Evolutionary conservation across 306 rosid species (phyloP).

Genomic region (Begonia loranthoides): DNA sequence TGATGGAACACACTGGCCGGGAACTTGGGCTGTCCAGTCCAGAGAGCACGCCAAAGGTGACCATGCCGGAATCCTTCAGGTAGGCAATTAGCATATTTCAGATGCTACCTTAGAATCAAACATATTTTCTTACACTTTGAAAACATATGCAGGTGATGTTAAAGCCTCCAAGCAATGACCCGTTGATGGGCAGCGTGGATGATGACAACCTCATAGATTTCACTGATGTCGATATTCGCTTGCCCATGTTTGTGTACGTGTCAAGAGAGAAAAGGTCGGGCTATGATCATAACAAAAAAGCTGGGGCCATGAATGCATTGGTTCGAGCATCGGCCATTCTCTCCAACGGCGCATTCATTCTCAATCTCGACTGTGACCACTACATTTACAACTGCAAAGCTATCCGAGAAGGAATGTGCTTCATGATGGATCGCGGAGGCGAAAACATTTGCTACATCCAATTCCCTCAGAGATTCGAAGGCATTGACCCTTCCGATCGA

Average conservation of each 20-base stretch:
- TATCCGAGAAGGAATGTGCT: conserved; percentile 83
- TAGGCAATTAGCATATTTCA: conserved; percentile 7
- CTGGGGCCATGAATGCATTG: conserved; percentile 93
- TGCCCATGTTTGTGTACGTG: conserved; percentile 73
- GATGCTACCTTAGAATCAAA: too few species aligned
- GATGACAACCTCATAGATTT: conserved; percentile 37
- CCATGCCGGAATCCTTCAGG: conserved; percentile 95
- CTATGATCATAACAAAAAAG: conserved; percentile 88
- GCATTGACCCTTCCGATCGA: conserved; percentile 82
- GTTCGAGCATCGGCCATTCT: conserved; percentile 67
- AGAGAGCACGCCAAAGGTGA: conserved; percentile 54
- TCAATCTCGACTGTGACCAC: conserved; percentile 86
- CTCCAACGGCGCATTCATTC: conserved; percentile 84
- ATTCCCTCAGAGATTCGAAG: conserved; percentile 95
- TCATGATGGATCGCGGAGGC: conserved; percentile 81
- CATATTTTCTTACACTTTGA: too few species aligned
- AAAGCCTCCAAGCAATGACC: conserved; percentile 38
- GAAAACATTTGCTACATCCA: conserved; percentile 75
- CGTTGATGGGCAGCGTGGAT: conserved; percentile 24
- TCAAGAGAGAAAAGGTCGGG: conserved; percentile 86
- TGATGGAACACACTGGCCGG: conserved; percentile 96
- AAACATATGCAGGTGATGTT: conserved; percentile 26
- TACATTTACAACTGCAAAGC: conserved; percentile 86
- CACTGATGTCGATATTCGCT: conserved; percentile 61
- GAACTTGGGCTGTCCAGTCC: conserved; percentile 36